Evolutionary conservation across 2,329 filamentous ascomycete species (phyloP), one percentile per base, ranked within the genome.

Genomic region (Aaosphaeria pasadenensis): DNA sequence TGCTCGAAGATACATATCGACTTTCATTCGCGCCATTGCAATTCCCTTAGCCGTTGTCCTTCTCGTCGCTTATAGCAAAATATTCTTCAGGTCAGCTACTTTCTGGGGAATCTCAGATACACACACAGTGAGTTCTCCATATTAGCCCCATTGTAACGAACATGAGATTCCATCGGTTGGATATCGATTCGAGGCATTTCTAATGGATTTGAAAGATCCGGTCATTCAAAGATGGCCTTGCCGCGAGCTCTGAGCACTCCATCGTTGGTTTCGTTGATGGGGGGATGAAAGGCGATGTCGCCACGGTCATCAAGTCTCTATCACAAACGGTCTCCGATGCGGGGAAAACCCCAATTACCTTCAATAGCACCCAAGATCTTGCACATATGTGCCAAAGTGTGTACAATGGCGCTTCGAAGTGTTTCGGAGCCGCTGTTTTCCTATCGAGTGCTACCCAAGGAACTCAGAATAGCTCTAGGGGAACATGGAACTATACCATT

Each of bases 371-470:
- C 7, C 36, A 38, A 17, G 52, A 54, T 1, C 46, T 63, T 6
- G 48, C 52, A 4, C 33, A 54, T 39, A 46, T 53, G 1, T 63
- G 58, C 44, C 43, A 33, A 29, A 56, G 43, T 30, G 43, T 53
- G 31, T 42, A 35, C 2, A 54, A 48, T 29, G 55, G 52, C 4
- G 17, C 33, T 6, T 50, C 58, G 3, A 45, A 48, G 7, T 62
- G 59, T 41, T 62, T 55, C 44, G 59, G 54, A 4, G 56, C 50
- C 29, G 46, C 60, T 1, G 47, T 61, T 1, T 62, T 63, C 35
- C 44, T 44, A 5, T 60, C 56, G 1, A 59, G 57, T 29, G 58
- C 59, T 3, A 11, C 39, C 17, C 32, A 52, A 31, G 78, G 77
- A 6, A 32, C 28, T 30, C 5, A 38, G 17, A 9, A 11, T 9